phyloP scores from a whole-genome alignment of 2,329 filamentous ascomycete genomes.

The Pyrenophora graminea region DNA sequence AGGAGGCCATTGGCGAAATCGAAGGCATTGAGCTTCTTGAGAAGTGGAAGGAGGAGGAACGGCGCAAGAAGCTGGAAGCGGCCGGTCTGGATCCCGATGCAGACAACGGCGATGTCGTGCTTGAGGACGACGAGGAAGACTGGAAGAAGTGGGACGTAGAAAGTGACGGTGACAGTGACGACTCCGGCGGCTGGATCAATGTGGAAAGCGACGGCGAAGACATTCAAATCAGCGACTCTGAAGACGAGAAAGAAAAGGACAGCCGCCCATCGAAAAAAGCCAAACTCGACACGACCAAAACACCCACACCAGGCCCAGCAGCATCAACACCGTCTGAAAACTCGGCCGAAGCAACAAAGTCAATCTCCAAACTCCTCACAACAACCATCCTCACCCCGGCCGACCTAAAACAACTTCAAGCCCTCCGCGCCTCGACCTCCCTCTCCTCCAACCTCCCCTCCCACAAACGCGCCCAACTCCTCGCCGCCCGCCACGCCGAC shows the following conservation, averaged over 20 bases:
- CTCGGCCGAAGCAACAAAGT: slow-evolving; percentile 44
- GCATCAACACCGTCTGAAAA: slow-evolving; percentile 40
- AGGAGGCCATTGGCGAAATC: slow-evolving; percentile 80
- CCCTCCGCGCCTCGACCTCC: slow-evolving; percentile 75
- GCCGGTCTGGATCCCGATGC: slow-evolving; percentile 67
- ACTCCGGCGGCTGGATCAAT: slow-evolving; percentile 90
- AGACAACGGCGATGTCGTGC: slow-evolving; percentile 63
- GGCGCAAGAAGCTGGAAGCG: slow-evolving; percentile 71
- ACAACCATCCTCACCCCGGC: slow-evolving; percentile 93
- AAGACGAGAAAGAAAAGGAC: slow-evolving; percentile 63
- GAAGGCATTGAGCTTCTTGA: slow-evolving; percentile 90
- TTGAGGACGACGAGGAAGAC: slow-evolving; percentile 58
- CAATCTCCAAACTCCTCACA: slow-evolving; percentile 73
- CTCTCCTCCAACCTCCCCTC: slow-evolving; percentile 65
- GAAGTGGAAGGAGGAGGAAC: slow-evolving; percentile 91
- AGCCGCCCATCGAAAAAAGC: slow-evolving; percentile 67
- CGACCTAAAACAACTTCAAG: slow-evolving; percentile 90
- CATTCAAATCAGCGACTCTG: slow-evolving; percentile 72
- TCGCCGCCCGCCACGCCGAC: slow-evolving; percentile 69
- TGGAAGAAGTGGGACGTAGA: slow-evolving; percentile 66
- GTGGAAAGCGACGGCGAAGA: slow-evolving; percentile 80
- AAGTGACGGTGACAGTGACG: slow-evolving; percentile 61
- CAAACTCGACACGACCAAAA: slow-evolving; percentile 54
- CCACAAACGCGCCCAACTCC: slow-evolving; percentile 47
- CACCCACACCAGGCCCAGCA: slow-evolving; percentile 32